These are phyloP conservation scores for Cercospora sp. DNA, from an alignment of 2,329 filamentous ascomycete genomes.

Conservation along the genomic window DNA sequence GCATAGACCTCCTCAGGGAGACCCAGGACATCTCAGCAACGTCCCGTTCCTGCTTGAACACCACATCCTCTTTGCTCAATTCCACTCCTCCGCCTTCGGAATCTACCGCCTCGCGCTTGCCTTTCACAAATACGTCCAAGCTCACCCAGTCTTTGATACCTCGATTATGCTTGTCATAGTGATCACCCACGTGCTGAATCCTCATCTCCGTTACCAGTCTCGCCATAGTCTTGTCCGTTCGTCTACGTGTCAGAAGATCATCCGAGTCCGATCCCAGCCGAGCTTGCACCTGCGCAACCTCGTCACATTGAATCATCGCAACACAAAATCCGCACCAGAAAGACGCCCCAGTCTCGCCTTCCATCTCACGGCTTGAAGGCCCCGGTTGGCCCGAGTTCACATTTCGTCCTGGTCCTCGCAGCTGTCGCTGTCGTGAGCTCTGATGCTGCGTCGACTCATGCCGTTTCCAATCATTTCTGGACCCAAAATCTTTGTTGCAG, in stretches of 20 bases:
- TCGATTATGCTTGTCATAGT: constrained; percentile 60
- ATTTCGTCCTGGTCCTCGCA: not conserved
- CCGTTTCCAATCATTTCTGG: constrained; percentile 91
- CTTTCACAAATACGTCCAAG: constrained; percentile 41
- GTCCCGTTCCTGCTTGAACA: not conserved
- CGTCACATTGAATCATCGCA: not conserved
- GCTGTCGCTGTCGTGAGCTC: not conserved
- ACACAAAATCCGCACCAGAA: not conserved
- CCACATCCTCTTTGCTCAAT: not conserved
- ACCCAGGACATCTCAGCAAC: too few relatives aligned
- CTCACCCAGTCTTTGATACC: constrained; percentile 60
- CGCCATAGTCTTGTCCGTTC: not conserved
- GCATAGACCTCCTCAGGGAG: too few relatives aligned
- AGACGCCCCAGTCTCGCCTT: not conserved
- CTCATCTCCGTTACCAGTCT: constrained; percentile 34
- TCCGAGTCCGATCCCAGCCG: constrained; percentile 24
- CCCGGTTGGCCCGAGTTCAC: not conserved
- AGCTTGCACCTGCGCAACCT: not conserved
- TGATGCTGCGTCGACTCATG: constrained; percentile 79
- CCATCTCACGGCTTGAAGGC: not conserved
- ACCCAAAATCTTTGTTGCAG: constrained; percentile 78
- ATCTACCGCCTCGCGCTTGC: constrained; percentile 28
- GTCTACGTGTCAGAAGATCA: constrained; percentile 46
- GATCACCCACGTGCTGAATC: constrained; percentile 74
- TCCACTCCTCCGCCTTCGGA: not conserved